Evolutionary conservation across 2,329 filamentous ascomycete species (phyloP), one percentile per base, ranked within the genome.

Genomic region (Fonsecaea erecta): DNA sequence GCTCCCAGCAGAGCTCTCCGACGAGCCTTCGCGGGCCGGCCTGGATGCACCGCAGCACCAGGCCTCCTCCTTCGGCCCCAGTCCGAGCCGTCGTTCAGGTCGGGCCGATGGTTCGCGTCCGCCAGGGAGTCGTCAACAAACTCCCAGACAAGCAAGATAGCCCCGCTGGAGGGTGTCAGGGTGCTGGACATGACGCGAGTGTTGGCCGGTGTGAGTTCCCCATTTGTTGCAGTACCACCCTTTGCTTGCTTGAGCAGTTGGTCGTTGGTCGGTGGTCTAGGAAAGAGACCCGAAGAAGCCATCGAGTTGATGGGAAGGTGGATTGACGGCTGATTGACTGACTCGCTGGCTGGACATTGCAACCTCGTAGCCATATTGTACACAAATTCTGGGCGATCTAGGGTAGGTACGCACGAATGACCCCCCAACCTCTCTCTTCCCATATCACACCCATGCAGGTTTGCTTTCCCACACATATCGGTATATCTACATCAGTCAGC

Each of bases 111-210:
- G 11, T 58, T 58, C 18, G 16, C 55, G 1, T 58, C 55, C 12
- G 28, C 30, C 37, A 16, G 16, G 8, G 7, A 32, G 5, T 48
- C 43, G 18, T 48, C 43, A 24, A 24, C 43, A 9, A 35, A 3
- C 11, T 18, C 57, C 16, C 52, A 60, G 30, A 46, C 30, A 2
- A 59, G 40, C 1, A 61, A 63, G 48, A 53, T 52, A 26, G 94
- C 95, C 24, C 83, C 67, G n/a, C 59, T 99, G 72, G 87, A 92
- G 37, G 95, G 95, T 0, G 90, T 95, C 72, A 88, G 91, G 62
- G 93, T 98, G 14, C 84, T 99, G 68, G 95, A 99, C 77, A 96
- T 99, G 93, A 98, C 94, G 2, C 86, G 95, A 80, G 95, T 99
- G 1, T 81, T 99, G 69, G 95, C 95, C 68, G 95, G 95, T 63